Base-by-base conservation (phyloP, 148 eudicot genomes). In the Vaccinium myrtillus region DNA sequence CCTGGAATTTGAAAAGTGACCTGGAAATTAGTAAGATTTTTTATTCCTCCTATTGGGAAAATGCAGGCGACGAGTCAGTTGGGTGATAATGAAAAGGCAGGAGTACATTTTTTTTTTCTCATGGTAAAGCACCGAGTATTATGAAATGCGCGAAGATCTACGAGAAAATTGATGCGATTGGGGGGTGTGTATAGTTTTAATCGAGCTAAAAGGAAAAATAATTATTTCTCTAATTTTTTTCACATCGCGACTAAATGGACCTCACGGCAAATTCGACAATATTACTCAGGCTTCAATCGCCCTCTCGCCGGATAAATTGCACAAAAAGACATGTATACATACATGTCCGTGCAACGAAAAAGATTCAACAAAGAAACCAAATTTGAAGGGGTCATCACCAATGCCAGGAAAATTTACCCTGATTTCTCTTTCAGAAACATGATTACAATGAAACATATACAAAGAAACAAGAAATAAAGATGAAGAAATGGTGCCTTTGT, bases 1-100 rank as follows among this genome's bases (percentile, higher is more conserved):
- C 88, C 84, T 84, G 54, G 25, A 86, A 80, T 30, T 73, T 5
- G 46, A 43, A 43, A 43, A 43, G 27, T 59, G 7, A 25, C 69
- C 27, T 21, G 69, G 0, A 63, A n/a, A n/a, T 48, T 15, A 36
- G 5, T 82, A 70, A 71, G 21, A 32, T 21, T 61, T 7, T 0
- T 43, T 6, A 43, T 43, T 5, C 46, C 46, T 43, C 46, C 6
- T 0, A 4, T 43, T 43, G 46, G 46, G 6, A 43, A 43, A 43
- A 43, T 6, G 46, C 46, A 43, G 0, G 6, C 21, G 25, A 8
- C n/a, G 19, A 9, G 9, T 49, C 21, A n/a, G 18, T 49, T 77
- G 1, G 1, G 27, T 12, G 12, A 25, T 25, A 11, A 13, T 25
- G 73, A 67, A 4, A 67, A 43, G 6, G 46, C 6, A 43, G 43